These are phyloP conservation scores for Pseudopediastrum boryanum DNA, from an alignment of 139 green algal species.

Conservation along the genomic window DNA sequence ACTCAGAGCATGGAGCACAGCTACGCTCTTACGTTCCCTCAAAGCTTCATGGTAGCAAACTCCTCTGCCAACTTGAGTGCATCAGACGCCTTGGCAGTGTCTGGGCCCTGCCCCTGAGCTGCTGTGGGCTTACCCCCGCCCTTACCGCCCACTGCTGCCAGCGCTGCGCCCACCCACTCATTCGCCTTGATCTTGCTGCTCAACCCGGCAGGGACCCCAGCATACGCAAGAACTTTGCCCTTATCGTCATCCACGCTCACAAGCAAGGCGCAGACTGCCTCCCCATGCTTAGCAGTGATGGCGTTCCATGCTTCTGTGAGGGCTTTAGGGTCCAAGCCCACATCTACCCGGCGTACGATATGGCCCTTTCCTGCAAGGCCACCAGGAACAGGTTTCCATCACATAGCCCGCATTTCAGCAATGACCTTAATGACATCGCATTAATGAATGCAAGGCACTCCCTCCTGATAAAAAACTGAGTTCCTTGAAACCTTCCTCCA, in stretches of 20 bases:
- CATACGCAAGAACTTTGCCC: slow-evolving; percentile 76
- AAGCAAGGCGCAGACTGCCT: slow-evolving; percentile 59
- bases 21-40: too few species aligned
- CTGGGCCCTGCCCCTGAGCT: slow-evolving; percentile 82
- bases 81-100: slow-evolving; percentile 50
- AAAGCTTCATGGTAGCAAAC: slow-evolving; percentile 52
- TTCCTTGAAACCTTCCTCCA: too few species aligned
- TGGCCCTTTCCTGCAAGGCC: too few species aligned
- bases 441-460: too few species aligned
- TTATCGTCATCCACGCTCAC: slow-evolving; percentile 66
- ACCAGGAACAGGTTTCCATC: too few species aligned
- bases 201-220: slow-evolving; percentile 74
- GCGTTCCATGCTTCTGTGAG: slow-evolving; percentile 60
- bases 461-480: too few species aligned
- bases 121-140: slow-evolving; percentile 85
- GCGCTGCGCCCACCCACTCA: slow-evolving; percentile 77
- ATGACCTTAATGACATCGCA: too few species aligned
- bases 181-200: slow-evolving; percentile 70
- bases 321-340: slow-evolving; percentile 72
- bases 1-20: too few species aligned
- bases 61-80: slow-evolving; percentile 49
- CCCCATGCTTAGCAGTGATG: slow-evolving; percentile 54
- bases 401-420: too few species aligned
- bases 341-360: slow-evolving; percentile 54
- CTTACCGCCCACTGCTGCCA: slow-evolving; percentile 85